Conservation (phyloP, 2,329 filamentous ascomycete genomes). For the Lachnellula hyalina region DNA sequence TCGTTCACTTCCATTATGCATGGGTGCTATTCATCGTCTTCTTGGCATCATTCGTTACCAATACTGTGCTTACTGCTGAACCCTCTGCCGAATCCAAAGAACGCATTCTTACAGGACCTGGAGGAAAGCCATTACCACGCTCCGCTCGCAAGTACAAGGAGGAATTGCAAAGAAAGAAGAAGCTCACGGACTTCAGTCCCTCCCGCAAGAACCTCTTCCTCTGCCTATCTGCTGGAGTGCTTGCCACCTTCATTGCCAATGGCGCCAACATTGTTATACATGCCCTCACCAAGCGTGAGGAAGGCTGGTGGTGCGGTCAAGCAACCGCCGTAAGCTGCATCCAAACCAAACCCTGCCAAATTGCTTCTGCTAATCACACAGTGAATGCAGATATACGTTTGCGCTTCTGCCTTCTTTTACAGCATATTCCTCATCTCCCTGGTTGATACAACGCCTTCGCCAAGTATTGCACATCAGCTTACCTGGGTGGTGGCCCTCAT, state of each 20-base stretch:
- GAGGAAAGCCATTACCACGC: slow-evolving; percentile 74
- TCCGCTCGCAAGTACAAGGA: slow-evolving; percentile 38
- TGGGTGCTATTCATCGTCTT: slow-evolving; percentile 61
- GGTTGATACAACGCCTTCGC: slow-evolving; percentile 75
- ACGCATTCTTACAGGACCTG: slow-evolving; percentile 62
- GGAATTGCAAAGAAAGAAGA: slow-evolving; percentile 37
- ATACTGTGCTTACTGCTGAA: slow-evolving; percentile 50
- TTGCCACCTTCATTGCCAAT: slow-evolving; percentile 72
- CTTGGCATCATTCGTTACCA: slow-evolving; percentile 53
- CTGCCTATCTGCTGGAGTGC: slow-evolving; percentile 64
- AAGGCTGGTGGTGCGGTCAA: slow-evolving; percentile 80
- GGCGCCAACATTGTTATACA: slow-evolving; percentile 69
- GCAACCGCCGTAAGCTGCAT: slow-evolving; percentile 60
- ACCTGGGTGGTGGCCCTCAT: slow-evolving; percentile 72
- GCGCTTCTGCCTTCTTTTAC: slow-evolving; percentile 82
- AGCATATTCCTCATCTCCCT: slow-evolving; percentile 80
- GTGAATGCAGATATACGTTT: slow-evolving; percentile 67
- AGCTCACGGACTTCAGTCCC: slow-evolving; percentile 52
- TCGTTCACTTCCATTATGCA: slow-evolving; percentile 47
- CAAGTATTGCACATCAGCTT: slow-evolving; percentile 71
- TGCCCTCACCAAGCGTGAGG: slow-evolving; percentile 59
- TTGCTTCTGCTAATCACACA: slow-evolving; percentile 11
- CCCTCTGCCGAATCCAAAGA: slow-evolving; percentile 31
- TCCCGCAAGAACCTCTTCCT: slow-evolving; percentile 67
- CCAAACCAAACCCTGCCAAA: slow-evolving; percentile 8